Base-by-base conservation (phyloP, 768 basidiomycete genomes). In the Phanerochaete carnosa region DNA sequence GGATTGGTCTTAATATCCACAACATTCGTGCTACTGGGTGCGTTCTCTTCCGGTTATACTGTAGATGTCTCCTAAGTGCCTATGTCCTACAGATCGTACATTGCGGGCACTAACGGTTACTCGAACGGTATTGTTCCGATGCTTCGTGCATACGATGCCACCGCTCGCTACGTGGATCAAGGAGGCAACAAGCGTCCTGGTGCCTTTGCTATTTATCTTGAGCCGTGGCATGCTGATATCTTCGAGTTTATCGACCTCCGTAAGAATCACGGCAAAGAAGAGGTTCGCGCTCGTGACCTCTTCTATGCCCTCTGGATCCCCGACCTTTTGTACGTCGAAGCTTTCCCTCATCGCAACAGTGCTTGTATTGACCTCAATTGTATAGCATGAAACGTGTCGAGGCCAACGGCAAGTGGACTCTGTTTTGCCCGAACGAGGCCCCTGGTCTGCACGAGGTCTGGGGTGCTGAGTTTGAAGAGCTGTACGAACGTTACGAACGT, bases 171-270 rank as follows among this genome's bases (percentile, higher is more conserved):
- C 69, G 97, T 98, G 59, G 97, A 98, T 73, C 96, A 98, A 72
- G 96, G 97, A 55, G 97, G 97, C 28, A 98, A 98, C 83, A 98
- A 98, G 79, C 91, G 97, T 26, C 97, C 97, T 1, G 97, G 97
- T 62, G 97, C 97, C 1, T 98, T 99, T 67, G 92, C 97, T 19
- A 92, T 99, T 73, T 99, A 99, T 77, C 80, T 98, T 70, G 97
- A 99, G 77, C 97, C 97, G 15, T 99, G 97, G 97, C 97, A 99
- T 71, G 85, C 93, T 19, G 97, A 98, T 73, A 75, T 99, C 71
- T 97, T 98, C 68, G 95, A 97, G 60, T 98, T 99, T 80, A 83
- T 99, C 66, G 96, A 98, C 71, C 83, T 99, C 49, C 83, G 97
- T 69, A 98, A 98, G 85, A 99, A 99, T 74, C 96, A 98, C 67